Percentiles rank a stretch among this genome's conserved stretches.
Evolutionary conservation across 139 green algal genomes (phyloP).

Genomic region (Chlorella sp.): DNA sequence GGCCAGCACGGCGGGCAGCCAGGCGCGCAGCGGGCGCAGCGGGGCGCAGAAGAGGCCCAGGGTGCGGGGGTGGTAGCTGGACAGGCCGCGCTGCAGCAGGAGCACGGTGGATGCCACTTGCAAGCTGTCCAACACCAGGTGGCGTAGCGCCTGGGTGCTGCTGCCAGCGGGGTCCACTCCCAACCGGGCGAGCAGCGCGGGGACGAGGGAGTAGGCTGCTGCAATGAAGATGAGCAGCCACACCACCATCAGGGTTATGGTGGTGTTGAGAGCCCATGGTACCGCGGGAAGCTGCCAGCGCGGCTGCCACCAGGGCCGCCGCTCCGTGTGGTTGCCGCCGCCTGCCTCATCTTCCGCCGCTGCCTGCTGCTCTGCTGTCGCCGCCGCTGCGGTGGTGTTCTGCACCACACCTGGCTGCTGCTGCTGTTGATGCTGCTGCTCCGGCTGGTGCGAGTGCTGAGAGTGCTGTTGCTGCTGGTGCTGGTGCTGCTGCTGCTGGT

Average conservation of each 20-base stretch:
- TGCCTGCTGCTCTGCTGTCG: neutral
- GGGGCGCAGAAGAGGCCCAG: constrained; percentile 51
- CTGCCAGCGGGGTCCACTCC: constrained; percentile 65
- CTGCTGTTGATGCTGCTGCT: neutral
- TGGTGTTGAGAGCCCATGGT: constrained; percentile 35
- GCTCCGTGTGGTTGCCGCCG: neutral
- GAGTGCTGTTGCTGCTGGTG: neutral
- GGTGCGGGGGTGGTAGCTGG: constrained; percentile 56
- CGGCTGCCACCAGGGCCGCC: neutral
- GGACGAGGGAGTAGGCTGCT: constrained; percentile 77
- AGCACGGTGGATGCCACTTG: constrained; percentile 72
- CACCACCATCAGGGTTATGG: constrained; percentile 79
- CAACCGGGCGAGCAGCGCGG: constrained; percentile 58
- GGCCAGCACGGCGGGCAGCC: constrained; percentile 40
- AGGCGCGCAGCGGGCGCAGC: constrained; percentile 32
- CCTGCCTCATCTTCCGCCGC: neutral
- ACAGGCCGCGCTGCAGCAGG: constrained; percentile 76
- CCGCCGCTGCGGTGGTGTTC: neutral
- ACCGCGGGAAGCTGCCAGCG: constrained; percentile 13
- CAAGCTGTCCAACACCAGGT: constrained; percentile 77
- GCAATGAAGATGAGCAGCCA: constrained; percentile 88
- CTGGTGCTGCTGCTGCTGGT: constrained; percentile 5
- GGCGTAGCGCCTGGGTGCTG: constrained; percentile 63
- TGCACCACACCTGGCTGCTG: neutral
- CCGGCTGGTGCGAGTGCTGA: neutral